Base-by-base conservation (phyloP, 1,139 yeast genomes). In the Saccharomyces hybrid region DNA sequence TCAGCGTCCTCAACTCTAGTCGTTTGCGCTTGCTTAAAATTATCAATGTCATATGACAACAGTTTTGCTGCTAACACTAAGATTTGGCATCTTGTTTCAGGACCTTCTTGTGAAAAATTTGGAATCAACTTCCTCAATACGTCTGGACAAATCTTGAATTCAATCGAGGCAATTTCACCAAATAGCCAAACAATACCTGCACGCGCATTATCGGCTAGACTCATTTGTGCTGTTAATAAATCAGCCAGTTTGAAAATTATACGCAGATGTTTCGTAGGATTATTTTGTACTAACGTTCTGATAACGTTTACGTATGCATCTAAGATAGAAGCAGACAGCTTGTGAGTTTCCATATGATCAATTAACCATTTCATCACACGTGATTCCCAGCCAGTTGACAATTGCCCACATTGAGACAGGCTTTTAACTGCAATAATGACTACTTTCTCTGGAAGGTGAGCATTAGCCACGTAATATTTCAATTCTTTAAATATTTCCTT, bases 171-270 rank as follows among this genome's bases (percentile, higher is more conserved):
- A 64, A 87, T 85, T 65, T 93, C 98, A 2, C 98, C 97, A 49
- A 93, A 80, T 11, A 91, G 78, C 98, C 98, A 95, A 16, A 93
- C 78, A 21, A 90, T 83, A 55, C 95, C 86, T 1, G 96, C 90
- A 60, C 84, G 81, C 0, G 98, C 96, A 16, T 77, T 59, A 63
- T 68, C 64, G 59, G 72, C 55, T 50, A 66, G 44, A 24, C 57
- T 55, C 41, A 60, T 55, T 14, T 58, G 50, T 9, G 50, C 51
- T 34, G 61, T 55, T 38, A 68, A 48, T 12, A 65, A 55, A 24
- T 60, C 66, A 1, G 79, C 74, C 31, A 81, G 68, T 58, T 71
- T 75, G 53, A 72, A 69, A 52, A 81, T 71, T 1, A 78, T 72
- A 28, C 69, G 66, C 26, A 76, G 64, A 59, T 80, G 76, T 14